Conservation (phyloP, 495 filamentous ascomycete species). For the Aspergillus sclerotioniger region DNA sequence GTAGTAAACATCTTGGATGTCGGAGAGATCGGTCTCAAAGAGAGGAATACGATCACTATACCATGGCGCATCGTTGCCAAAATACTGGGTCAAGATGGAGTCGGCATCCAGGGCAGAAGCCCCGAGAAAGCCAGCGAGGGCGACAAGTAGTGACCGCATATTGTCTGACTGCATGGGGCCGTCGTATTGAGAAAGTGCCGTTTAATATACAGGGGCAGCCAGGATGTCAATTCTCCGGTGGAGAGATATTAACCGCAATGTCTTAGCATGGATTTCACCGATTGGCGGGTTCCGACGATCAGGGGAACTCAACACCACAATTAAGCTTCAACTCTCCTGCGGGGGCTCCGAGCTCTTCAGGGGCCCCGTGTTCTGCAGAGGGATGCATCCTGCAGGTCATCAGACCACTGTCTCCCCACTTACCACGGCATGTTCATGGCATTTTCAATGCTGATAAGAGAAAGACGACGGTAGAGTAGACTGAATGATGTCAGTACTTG, state of each 20-base stretch:
- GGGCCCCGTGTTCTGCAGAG: too few relatives aligned
- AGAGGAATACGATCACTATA: slow-evolving; percentile 21
- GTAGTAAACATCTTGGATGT: slow-evolving; percentile 32
- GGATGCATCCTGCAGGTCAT: too few relatives aligned
- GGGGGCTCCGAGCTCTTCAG: too few relatives aligned
- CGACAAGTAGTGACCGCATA: neutral
- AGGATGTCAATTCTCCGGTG: too few relatives aligned
- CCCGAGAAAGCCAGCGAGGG: neutral
- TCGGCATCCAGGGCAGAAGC: slow-evolving; percentile 9
- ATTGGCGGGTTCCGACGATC: neutral
- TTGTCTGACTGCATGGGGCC: neutral
- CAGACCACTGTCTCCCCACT: too few relatives aligned
- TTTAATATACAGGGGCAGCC: too few relatives aligned
- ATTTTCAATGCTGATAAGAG: too few relatives aligned
- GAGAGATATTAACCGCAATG: too few relatives aligned
- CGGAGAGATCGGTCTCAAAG: slow-evolving; percentile 17
- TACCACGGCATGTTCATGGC: too few relatives aligned
- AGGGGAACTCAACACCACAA: neutral
- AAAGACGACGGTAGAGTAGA: too few relatives aligned
- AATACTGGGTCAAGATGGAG: slow-evolving; percentile 12
- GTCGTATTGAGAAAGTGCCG: neutral
- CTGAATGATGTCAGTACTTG: too few relatives aligned
- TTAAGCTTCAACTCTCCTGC: neutral
- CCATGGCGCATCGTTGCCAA: slow-evolving; percentile 23
- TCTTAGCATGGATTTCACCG: too few relatives aligned